Conservation (phyloP, 164 flowering plant genomes). For the Nymphaea thermarum region DNA sequence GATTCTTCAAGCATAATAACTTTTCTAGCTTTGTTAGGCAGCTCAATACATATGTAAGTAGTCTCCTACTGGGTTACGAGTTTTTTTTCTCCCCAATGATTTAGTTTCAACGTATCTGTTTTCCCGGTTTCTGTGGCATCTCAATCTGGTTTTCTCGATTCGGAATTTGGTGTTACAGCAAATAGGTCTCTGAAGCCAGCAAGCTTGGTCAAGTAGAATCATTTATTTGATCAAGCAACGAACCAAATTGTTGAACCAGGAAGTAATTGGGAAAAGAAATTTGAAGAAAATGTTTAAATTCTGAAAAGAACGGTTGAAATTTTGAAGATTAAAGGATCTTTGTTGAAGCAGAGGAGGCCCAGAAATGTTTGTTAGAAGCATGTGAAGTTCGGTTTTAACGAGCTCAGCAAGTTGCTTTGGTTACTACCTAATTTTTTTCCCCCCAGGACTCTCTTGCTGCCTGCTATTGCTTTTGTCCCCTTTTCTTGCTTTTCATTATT, state of each 20-base stretch:
- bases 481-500: not conserved
- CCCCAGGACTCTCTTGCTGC: not conserved
- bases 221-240: no score
- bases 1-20: conserved; percentile 64
- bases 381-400: no score
- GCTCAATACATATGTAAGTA: conserved; percentile 69
- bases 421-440: not conserved
- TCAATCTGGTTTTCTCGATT: not conserved
- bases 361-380: no score
- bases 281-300: not conserved
- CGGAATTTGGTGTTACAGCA: not conserved
- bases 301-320: not conserved
- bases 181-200: not conserved
- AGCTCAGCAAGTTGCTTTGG: not conserved
- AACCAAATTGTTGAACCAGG: not conserved
- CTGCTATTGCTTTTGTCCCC: not conserved
- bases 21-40: conserved; percentile 78
- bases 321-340: not conserved
- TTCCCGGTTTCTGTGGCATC: not conserved
- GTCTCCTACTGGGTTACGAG: not conserved
- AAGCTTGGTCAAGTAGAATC: not conserved
- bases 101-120: not conserved
- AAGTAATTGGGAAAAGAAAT: not conserved
- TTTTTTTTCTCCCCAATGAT: not conserved
- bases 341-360: no score